Evolutionary conservation across 2,329 filamentous ascomycete species (phyloP).

Genomic region (Aschersonia sp.): DNA sequence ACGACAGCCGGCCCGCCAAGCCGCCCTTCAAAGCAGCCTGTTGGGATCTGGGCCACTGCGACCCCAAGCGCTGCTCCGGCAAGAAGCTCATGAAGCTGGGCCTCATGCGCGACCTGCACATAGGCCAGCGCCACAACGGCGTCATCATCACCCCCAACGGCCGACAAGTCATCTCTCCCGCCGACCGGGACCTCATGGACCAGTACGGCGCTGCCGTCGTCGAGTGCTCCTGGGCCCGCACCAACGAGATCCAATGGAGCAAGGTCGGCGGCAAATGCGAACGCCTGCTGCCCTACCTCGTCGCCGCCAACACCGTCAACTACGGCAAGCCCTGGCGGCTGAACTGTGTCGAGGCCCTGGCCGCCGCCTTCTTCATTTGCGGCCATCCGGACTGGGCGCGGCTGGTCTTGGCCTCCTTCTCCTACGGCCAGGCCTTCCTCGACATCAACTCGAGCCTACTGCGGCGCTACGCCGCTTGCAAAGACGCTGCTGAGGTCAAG

Average conservation of each 20-base stretch:
- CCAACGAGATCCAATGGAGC: constrained; percentile 78
- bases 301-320: constrained; percentile 93
- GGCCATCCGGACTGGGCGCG: constrained; percentile 85
- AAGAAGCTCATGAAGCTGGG: constrained; percentile 88
- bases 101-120: constrained; percentile 80
- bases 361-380: constrained; percentile 86
- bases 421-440: constrained; percentile 77
- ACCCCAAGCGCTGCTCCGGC: constrained; percentile 90
- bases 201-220: constrained; percentile 90
- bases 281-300: constrained; percentile 80
- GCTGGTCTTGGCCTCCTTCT: constrained; percentile 69
- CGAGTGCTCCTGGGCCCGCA: constrained; percentile 92
- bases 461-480: constrained; percentile 72
- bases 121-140: constrained; percentile 83
- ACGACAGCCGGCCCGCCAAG: constrained; percentile 6
- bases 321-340: constrained; percentile 91
- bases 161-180: constrained; percentile 69
- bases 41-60: constrained; percentile 96
- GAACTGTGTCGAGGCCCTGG: constrained; percentile 91
- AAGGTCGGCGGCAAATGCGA: constrained; percentile 91
- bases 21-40: constrained; percentile 79
- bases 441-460: constrained; percentile 79
- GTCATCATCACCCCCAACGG: constrained; percentile 94
- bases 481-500: constrained; percentile 71
- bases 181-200: constrained; percentile 69